Conservation (phyloP, 106 monocot genomes). For the Triglochin maritima region DNA sequence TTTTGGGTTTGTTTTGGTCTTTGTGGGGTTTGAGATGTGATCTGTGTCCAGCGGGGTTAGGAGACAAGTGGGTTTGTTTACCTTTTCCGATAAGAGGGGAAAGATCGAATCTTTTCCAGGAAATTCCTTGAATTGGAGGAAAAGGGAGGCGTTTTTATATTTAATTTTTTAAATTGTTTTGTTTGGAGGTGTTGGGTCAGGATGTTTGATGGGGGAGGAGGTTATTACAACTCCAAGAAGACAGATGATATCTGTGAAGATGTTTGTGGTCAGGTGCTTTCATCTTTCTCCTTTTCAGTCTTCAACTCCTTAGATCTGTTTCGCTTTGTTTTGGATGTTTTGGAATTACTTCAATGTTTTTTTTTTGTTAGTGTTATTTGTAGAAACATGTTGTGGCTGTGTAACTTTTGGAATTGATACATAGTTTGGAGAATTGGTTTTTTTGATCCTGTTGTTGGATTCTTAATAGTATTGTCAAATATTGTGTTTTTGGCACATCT, state of each 20-base stretch:
- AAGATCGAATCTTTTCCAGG: background rate
- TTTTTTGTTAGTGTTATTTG: too few relatives aligned
- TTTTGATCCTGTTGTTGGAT: too few relatives aligned
- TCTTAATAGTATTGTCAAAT: too few relatives aligned
- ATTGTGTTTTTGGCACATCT: too few relatives aligned
- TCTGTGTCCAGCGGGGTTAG: conserved; percentile 2
- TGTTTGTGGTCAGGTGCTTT: conserved; percentile 56
- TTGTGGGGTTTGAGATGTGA: conserved; percentile 4
- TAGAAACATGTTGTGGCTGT: too few relatives aligned
- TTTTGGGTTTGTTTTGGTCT: background rate
- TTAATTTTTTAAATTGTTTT: background rate
- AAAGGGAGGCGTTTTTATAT: background rate
- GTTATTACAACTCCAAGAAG: conserved; percentile 47
- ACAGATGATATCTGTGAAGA: conserved; percentile 63
- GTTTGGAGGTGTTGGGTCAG: background rate
- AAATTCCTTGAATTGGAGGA: background rate
- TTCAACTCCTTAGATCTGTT: too few relatives aligned
- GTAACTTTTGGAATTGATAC: too few relatives aligned
- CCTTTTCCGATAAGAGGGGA: background rate
- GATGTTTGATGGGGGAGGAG: conserved; percentile 30
- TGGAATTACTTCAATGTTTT: too few relatives aligned
- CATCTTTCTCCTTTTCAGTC: background rate
- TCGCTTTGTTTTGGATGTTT: too few relatives aligned
- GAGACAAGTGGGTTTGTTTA: background rate
- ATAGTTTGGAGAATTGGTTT: too few relatives aligned